Evolutionary conservation across 306 rosid species (phyloP).

Genomic region (Parietaria judaica): DNA sequence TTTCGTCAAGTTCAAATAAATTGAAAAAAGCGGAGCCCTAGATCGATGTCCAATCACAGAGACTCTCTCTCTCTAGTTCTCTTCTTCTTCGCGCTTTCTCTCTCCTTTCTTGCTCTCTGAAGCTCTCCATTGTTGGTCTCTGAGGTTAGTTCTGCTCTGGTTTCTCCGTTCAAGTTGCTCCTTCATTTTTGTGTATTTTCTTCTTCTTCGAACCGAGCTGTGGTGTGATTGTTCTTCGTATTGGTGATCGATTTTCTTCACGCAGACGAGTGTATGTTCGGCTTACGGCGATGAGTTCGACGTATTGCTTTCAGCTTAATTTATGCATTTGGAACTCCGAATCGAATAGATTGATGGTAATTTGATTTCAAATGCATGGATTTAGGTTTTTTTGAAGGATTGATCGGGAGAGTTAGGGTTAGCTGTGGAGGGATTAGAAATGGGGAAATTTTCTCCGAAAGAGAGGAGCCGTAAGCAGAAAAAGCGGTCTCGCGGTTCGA

Average conservation of each 20-base stretch:
- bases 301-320: neutral
- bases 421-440: conserved; percentile 4
- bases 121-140: neutral
- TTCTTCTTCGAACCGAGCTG: neutral
- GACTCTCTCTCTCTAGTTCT: conserved; percentile 4
- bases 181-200: neutral
- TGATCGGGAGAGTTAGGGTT: neutral
- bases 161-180: neutral
- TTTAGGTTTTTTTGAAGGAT: neutral
- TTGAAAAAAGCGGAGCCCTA: conserved; percentile 43
- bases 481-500: conserved; percentile 35
- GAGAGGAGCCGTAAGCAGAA: conserved; percentile 41
- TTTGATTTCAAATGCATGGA: neutral
- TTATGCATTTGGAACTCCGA: too few relatives aligned
- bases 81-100: neutral
- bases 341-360: too few relatives aligned
- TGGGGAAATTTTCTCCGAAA: conserved; percentile 61
- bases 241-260: neutral
- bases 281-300: conserved; percentile 3
- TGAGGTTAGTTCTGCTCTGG: conserved; percentile 1
- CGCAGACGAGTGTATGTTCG: neutral
- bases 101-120: neutral
- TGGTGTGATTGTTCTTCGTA: neutral
- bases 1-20: conserved; percentile 43
- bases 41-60: conserved; percentile 23